phyloP scores from a whole-genome alignment of 192 early-diverging fungal species.

The Coemansia sp. region DNA sequence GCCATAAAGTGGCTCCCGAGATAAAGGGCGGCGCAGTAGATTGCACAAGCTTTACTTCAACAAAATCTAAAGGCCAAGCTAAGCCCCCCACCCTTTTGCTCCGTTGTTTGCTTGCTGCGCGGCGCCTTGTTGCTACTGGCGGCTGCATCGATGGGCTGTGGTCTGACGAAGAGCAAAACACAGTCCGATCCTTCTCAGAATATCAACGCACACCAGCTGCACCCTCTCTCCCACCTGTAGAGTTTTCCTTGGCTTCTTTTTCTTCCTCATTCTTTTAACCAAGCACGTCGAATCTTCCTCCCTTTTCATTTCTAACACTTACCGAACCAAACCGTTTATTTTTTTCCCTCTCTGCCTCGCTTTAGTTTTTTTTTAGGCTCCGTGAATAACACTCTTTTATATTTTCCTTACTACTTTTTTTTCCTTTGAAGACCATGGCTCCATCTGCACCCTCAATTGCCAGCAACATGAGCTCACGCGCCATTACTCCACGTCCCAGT shows the following conservation, averaged over 20 bases:
- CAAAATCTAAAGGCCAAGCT: not conserved
- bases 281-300: not conserved
- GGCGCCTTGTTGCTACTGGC: not conserved
- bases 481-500: slow-evolving; percentile 53
- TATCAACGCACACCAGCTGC: not conserved
- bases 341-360: not conserved
- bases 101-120: not conserved
- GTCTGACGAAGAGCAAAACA: not conserved
- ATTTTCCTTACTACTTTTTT: slow-evolving; percentile 1
- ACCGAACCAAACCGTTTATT: not conserved
- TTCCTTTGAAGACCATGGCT: slow-evolving; percentile 23
- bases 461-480: slow-evolving; percentile 50
- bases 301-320: not conserved
- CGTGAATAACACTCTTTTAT: slow-evolving; percentile 11
- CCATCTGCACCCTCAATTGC: slow-evolving; percentile 55
- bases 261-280: not conserved
- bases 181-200: not conserved
- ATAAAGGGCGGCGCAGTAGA: slow-evolving; percentile 14
- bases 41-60: not conserved
- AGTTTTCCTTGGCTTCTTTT: too few species aligned
- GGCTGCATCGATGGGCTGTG: not conserved
- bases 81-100: slow-evolving; percentile 1
- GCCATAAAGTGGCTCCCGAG: not conserved
- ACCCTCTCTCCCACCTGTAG: not conserved
- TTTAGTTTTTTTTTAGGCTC: not conserved